Base-by-base conservation (phyloP, 768 basidiomycete genomes). In the Sporobolomyces roseus region DNA sequence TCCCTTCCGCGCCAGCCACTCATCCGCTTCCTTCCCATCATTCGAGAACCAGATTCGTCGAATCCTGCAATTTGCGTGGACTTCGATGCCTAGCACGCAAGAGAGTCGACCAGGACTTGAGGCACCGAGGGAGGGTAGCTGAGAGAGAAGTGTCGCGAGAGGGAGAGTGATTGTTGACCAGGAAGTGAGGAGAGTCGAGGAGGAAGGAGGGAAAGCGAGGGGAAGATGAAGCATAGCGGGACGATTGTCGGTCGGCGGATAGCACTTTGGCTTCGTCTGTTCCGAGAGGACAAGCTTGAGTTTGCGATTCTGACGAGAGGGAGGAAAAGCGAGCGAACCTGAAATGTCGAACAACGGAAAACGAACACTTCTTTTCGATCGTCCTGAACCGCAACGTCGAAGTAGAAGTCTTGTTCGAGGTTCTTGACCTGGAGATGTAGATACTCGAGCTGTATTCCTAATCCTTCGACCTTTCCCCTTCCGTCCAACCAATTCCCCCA, bases 361-460 rank as follows among this genome's bases (percentile, higher is more conserved):
- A 66, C 38, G 10, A 36, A 33, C 0, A 55, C 16, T 23, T 63
- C 43, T 0, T 36, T 51, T 12, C 25, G 27, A 2, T 63, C 36
- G 41, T 55, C 52, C 23, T 32, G 4, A 10, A 71, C 46, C 1
- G 29, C 61, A 0, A 71, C 62, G 13, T 71, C 70, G 16, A 71
- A 17, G 36, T 33, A 71, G 45, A 59, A 50, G 35, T 27, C 27
- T 33, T 71, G 70, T 1, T 50, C 65, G 10, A 71, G 35, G 27
- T 66, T 52, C 62, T 71, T 71, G 30, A 71, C 38, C 35, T 66
- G 65, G 1, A 66, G 17, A 27, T 66, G 65, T 14, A 71, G 2
- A 27, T 48, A 38, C 21, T 62, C 56, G 21, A 71, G 41, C n/a
- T 59, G 25, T 10, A 71, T 36, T 17, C 70, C 70, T 1, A 71